Base-by-base conservation (phyloP, 192 early-diverging fungal genomes). In the Phlyctochytrium arcticum region DNA sequence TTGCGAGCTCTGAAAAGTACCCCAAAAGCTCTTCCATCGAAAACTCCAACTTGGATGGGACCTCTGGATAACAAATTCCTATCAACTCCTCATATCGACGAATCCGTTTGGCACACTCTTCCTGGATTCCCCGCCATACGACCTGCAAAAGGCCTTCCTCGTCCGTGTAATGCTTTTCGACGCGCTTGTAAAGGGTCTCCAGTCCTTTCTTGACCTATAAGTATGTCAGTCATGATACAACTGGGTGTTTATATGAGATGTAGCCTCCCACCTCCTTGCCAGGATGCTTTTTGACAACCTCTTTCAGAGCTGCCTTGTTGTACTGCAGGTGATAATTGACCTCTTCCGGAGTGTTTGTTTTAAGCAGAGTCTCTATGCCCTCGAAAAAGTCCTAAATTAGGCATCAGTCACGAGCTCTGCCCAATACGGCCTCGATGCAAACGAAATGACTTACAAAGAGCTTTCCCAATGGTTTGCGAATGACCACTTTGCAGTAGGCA, bases 141-240 rank as follows among this genome's bases (percentile, higher is more conserved):
- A 95, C 88, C 55, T 92, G 91, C 10, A 92, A 62, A 33, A 99
- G 68, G 0, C 87, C 84, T 10, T 78, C 78, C 30, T 90, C 89
- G 19, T 93, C 90, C 4, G 88, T 80, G 69, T 91, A 98, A 70
- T 97, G 94, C 71, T 96, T 96, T 42, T 95, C 94, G 3, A 99
- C 92, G 30, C 90, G 86, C 54, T 92, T 92, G 65, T 94, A 93
- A 19, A 96, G 72, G 6, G 79, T 69, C 65, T 92, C 89, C 42
- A 99, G 66, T 29, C 84, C 80, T 70, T 90, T 92, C 58, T 84
- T 87, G 39, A 91, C 83, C 85, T 88, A 59, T 4, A 21, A 62
- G 12, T 30, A 34, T 26, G 33, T 57, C 5, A 3, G 17, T 19
- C 50, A 24, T 21, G 4, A 21, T 33, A n/a, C 26, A 60, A 34